A percentile compares a stretch with the other conserved stretches of the same genome.
Evolutionary conservation across 2,329 filamentous ascomycete genomes (phyloP).

Genomic region (Ploettnerulaceae sp.): DNA sequence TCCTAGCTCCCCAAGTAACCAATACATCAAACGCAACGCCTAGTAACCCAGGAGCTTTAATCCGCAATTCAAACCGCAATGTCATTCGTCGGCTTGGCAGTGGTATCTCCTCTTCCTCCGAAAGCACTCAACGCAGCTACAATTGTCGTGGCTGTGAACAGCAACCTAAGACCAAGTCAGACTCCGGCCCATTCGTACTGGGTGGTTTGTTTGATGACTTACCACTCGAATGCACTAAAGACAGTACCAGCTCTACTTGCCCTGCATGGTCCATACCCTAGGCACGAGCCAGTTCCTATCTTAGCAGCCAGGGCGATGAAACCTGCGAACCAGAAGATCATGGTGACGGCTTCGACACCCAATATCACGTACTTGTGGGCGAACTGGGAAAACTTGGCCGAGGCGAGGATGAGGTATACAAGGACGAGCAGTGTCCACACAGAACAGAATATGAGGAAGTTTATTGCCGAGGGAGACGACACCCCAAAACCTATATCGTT

Average conservation of each 20-base stretch:
- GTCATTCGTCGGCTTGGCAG: no score
- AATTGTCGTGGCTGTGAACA: no score
- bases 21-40: no score
- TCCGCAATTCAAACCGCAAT: no score
- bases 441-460: constrained; percentile 75
- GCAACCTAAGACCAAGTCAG: no score
- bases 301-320: constrained; percentile 68
- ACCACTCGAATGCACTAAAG: constrained; percentile 46
- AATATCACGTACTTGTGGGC: constrained; percentile 64
- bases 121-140: no score
- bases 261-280: constrained; percentile 44
- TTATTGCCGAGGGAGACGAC: constrained; percentile 51
- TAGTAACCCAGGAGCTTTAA: no score
- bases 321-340: constrained; percentile 87
- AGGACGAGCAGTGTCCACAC: constrained; percentile 73
- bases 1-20: no score
- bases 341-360: constrained; percentile 64
- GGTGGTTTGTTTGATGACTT: no score
- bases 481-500: constrained; percentile 39
- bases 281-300: constrained; percentile 53
- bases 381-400: constrained; percentile 54
- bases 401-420: constrained; percentile 63
- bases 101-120: no score
- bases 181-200: no score
- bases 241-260: constrained; percentile 26